Base-by-base conservation (phyloP, 139 green algal species). In the Nannochloris sp. region DNA sequence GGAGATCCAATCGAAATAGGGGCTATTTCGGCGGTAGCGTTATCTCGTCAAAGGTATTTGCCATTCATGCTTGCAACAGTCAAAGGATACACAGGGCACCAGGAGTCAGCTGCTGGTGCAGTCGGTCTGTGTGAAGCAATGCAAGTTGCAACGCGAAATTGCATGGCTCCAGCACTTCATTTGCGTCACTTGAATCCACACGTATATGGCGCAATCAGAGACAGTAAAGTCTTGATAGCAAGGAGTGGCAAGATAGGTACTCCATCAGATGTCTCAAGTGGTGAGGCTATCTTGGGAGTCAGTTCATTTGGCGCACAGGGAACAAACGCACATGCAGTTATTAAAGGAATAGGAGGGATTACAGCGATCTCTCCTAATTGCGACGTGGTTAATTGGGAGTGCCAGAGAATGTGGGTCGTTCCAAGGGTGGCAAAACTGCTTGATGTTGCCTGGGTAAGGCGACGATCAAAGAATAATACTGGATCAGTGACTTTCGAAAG, bases 1-100 rank as follows among this genome's bases (percentile, higher is more conserved):
- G 83, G 90, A 8, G 90, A 96, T 61, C 86, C 88, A 50, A 94
- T 96, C n/a, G 70, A 80, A 50, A 63, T 70, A 21, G 69, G 67
- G 0, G 65, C 62, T 1, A 83, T 57, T 65, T 50, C 55, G 1
- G 77, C 76, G 1, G 60, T 87, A 5, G 37, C 71, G 3, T 81
- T 53, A 81, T 85, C 56, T 76, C 16, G 55, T 61, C n/a, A 70
- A 73, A 18, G 70, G 51, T 64, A 36, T n/a, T 15, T 19, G 4
- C 44, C 70, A 27, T 73, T 79, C 67, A 29, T 86, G 36, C 64
- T 77, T 16, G 29, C 77, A 75, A 23, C 69, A 77, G 8, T 64
- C 49, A 24, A 78, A 90, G 74, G 84, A 72, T 51, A 60, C 61
- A 53, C 44, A 75, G 88, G 88, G 5, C 88, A 95, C 76, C 84